Percentiles rank a stretch among this genome's conserved stretches.
These are phyloP conservation scores for Verticillium nonalfalfae DNA, from an alignment of 2,329 filamentous ascomycete species.

Conservation along the genomic window DNA sequence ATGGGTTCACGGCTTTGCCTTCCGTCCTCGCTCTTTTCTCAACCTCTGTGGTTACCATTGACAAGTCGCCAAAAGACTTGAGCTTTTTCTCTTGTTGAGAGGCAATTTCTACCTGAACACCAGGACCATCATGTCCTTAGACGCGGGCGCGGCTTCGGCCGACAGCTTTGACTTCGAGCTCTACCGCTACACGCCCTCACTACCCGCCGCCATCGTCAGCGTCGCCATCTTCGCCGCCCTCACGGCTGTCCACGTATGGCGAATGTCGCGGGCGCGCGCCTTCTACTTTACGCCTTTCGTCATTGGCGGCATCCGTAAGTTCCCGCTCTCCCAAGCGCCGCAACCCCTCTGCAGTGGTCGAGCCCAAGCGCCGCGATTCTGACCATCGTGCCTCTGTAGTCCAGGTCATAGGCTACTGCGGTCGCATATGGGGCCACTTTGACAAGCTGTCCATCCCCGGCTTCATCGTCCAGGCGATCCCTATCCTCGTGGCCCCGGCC, in stretches of 20 bases:
- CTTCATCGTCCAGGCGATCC: conserved; percentile 16
- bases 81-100: no score
- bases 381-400: conserved; percentile 10
- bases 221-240: conserved; percentile 10
- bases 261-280: conserved; percentile 1
- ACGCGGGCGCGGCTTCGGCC: not conserved
- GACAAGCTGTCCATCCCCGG: conserved; percentile 5
- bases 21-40: no score
- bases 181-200: conserved; percentile 13
- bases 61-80: no score
- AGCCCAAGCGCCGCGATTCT: not conserved
- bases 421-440: conserved; percentile 7
- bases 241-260: conserved; percentile 6
- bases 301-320: conserved; percentile 10
- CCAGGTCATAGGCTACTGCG: conserved; percentile 16
- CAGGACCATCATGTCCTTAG: not conserved
- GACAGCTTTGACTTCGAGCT: conserved; percentile 12
- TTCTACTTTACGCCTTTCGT: conserved; percentile 14
- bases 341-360: no score
- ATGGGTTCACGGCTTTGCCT: no score
- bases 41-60: no score
- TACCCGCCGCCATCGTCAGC: conserved; percentile 10
- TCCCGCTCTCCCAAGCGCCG: conserved; percentile 4
- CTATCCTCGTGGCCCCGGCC: conserved; percentile 14
- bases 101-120: no score